Conservation (phyloP, 2,329 filamentous ascomycete genomes). For the Sclerotinia spermophila region DNA sequence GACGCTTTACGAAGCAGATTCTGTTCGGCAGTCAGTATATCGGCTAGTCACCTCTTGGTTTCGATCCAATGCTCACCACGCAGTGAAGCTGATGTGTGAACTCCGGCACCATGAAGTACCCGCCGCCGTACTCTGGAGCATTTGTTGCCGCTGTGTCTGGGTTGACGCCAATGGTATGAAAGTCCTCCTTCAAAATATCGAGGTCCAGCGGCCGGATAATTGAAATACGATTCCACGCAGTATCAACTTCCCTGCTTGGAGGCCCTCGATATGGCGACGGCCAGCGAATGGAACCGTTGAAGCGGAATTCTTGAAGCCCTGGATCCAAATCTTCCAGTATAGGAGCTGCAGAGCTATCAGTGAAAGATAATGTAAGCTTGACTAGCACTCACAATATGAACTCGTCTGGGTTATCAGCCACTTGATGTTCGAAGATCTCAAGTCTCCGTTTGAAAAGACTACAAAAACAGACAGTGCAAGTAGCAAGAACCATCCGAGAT, state of each 20-base stretch:
- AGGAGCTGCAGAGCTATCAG: background rate
- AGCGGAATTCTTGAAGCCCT: background rate
- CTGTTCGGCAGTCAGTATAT: background rate
- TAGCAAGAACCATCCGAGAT: too few species aligned
- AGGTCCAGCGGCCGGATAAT: background rate
- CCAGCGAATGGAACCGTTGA: constrained; percentile 1
- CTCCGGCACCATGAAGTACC: background rate
- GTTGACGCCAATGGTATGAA: background rate
- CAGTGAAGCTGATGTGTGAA: constrained; percentile 9
- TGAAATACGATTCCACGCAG: background rate
- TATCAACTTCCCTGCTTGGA: background rate
- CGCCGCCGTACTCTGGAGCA: constrained; percentile 2
- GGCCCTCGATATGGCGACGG: constrained; percentile 7
- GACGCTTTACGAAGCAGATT: constrained; percentile 5
- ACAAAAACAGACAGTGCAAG: too few species aligned
- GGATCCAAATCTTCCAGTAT: background rate
- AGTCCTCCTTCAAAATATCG: background rate
- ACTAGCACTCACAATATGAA: background rate
- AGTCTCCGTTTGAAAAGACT: too few species aligned
- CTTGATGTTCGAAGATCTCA: too few species aligned
- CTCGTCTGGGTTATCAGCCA: background rate
- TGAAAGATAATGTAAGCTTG: background rate
- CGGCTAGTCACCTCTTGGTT: background rate
- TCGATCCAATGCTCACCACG: constrained; percentile 1
- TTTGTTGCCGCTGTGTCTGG: background rate